Evolutionary conservation across 2,329 filamentous ascomycete species (phyloP), one percentile per base, ranked within the genome.

Genomic region (Sporothrix globosa): DNA sequence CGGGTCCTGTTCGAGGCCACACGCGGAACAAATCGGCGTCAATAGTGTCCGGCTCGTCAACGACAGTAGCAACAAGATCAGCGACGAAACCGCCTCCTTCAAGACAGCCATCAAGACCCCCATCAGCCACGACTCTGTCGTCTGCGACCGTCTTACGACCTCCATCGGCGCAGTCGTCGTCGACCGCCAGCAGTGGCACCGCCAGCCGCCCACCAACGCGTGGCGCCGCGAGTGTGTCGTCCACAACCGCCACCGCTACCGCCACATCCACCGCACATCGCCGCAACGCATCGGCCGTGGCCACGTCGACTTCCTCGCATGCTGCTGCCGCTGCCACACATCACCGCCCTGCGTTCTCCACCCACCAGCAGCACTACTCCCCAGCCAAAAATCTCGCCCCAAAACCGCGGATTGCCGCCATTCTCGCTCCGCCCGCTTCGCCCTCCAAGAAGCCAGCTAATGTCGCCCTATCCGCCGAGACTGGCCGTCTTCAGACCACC

Each of bases 311-410:
- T 2, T n/a, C 53, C 5, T 19, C 39, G 13, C 71, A 52, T 34
- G 19, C 63, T 21, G 34, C 69, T 39, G 52, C 61, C 14, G 60
- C 71, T 13, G 70, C 68, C 19, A 19, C 19, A 10, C 53, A 58
- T 13, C 19, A 44, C 21, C 84, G 84, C 10, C 87, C 88, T 0
- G 80, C 84, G 61, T 91, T 91, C 78, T 86, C 83, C 63, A 90
- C 86, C 0, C 83, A 87, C 52, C 88, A 91, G 74, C 88, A 91
- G 74, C 88, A 91, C 79, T 91, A 87, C 80, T 89, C 87, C 39
- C 89, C 90, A 0, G 86, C 86, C 58, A 90, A 90, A 75, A 82
- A 82, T 4, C 80, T 83, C 10, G 83, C 85, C 0, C 87, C 89
- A 0, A 91, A 91, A 72, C 87, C 88, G 5, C 81, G 87, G n/a